Evolutionary conservation across 2,329 filamentous ascomycete genomes (phyloP).

Genomic region (Penicillium concentricum): DNA sequence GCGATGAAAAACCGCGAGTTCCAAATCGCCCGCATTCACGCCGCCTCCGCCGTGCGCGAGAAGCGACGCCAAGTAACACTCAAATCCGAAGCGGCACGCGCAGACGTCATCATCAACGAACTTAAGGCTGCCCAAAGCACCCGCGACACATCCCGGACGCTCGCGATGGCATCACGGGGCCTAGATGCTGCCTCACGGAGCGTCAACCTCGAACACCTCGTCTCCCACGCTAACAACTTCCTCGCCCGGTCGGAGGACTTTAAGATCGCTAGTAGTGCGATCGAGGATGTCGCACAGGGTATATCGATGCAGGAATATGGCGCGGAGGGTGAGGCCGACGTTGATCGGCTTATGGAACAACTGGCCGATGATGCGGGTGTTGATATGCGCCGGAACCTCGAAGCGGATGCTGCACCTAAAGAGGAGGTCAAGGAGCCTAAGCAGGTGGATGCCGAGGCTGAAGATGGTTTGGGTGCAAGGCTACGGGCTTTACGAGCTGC

Average conservation of each 20-base stretch:
- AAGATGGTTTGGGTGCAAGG: constrained; percentile 44
- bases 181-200: constrained; percentile 46
- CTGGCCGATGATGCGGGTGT: constrained; percentile 46
- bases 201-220: constrained; percentile 46
- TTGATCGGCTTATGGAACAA: constrained; percentile 46
- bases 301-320: constrained; percentile 47
- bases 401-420: constrained; percentile 40
- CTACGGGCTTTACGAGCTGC: constrained; percentile 42
- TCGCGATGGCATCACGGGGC: constrained; percentile 46
- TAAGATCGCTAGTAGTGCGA: constrained; percentile 43
- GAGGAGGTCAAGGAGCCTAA: constrained; percentile 43
- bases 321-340: constrained; percentile 43
- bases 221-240: constrained; percentile 46
- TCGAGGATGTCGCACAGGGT: constrained; percentile 43
- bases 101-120: constrained; percentile 51
- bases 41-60: constrained; percentile 47
- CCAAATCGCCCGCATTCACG: constrained; percentile 51
- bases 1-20: constrained; percentile 50
- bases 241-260: constrained; percentile 44
- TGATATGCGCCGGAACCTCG: constrained; percentile 41
- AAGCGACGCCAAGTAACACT: constrained; percentile 48
- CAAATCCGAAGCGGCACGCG: constrained; percentile 46
- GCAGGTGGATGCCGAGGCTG: constrained; percentile 36
- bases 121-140: constrained; percentile 50
- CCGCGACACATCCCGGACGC: constrained; percentile 46